Evolutionary conservation across 768 basidiomycete genomes (phyloP), one percentile per base, ranked within the genome.

Genomic region (Ramaria sp.): DNA sequence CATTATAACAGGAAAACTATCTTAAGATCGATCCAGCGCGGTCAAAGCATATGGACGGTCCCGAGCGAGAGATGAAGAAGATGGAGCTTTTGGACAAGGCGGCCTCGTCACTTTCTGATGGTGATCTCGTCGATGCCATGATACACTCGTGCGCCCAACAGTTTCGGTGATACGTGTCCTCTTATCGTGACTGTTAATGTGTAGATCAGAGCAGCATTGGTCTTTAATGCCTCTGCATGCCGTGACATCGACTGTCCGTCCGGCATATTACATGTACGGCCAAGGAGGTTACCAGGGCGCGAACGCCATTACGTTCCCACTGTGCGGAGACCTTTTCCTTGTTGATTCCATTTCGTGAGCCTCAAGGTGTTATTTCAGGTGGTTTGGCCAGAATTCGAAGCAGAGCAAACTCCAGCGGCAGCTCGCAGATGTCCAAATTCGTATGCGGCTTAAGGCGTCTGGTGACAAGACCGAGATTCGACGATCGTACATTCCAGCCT

Each of bases 361-460:
- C 22, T 43, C 42, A 43, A 20, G 2, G 33, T 24, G 33, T 27
- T 15, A 39, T 37, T 15, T 58, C 63, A 97, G 94, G 65, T 99
- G 92, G 91, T 83, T 99, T 12, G 95, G 95, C 9, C 92, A 98
- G 66, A 98, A 98, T 69, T 98, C 96, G 57, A 95, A 94, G 65
- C 86, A 89, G 68, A 76, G 65, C 61, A 96, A 95, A 64, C 78
- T 97, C 0, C 74, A 67, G 54, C 79, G 94, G 38, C 84, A 88
- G 61, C 75, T 99, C 17, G 79, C 79, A 38, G 96, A 99, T 59
- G 83, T 97, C 10, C 95, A 98, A 69, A 88, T 91, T 45, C 86
- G 87, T 50, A 96, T 98, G 96, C 84, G 96, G 1, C 78, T 98
- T 58, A 88, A 86, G 64, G 89, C 93, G 0, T 95, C 94, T 7